phyloP scores from a whole-genome alignment of 495 filamentous ascomycete species.

The Chaetomium fimeti region DNA sequence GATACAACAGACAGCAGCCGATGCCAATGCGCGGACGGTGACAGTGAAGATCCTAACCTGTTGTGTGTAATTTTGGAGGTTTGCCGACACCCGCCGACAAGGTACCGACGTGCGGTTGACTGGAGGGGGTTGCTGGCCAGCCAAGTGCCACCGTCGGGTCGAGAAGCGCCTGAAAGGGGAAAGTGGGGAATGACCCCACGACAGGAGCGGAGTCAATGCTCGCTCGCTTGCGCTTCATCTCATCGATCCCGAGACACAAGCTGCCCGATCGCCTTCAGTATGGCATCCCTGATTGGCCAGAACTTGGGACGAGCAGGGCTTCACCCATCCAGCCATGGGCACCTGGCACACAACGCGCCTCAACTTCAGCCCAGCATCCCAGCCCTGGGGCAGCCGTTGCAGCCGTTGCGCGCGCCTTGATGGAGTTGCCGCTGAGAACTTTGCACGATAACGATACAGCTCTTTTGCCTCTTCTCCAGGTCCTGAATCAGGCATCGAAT shows the following conservation, averaged over 20 bases:
- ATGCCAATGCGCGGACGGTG: constrained; percentile 2
- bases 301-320: constrained; percentile 27
- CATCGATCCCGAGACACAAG: constrained; percentile 40
- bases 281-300: constrained; percentile 29
- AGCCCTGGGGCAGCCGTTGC: constrained; percentile 13
- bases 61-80: background rate
- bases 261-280: constrained; percentile 33
- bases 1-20: constrained; percentile 16
- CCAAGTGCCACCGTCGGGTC: constrained; percentile 11
- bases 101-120: constrained; percentile 9
- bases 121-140: constrained; percentile 12
- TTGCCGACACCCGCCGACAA: constrained; percentile 11
- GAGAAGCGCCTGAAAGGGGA: constrained; percentile 20
- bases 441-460: background rate
- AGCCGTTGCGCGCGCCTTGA: constrained; percentile 18
- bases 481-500: background rate
- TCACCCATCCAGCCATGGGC: background rate
- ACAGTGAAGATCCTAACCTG: constrained; percentile 12
- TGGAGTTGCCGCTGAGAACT: constrained; percentile 19
- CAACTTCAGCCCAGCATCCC: constrained; percentile 30
- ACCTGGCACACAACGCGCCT: constrained; percentile 40
- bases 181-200: constrained; percentile 26
- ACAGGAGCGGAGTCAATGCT: constrained; percentile 27
- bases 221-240: constrained; percentile 40
- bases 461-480: background rate